Conservation (phyloP, 805 yeast species). For the Cyberlindnera amylophila region DNA sequence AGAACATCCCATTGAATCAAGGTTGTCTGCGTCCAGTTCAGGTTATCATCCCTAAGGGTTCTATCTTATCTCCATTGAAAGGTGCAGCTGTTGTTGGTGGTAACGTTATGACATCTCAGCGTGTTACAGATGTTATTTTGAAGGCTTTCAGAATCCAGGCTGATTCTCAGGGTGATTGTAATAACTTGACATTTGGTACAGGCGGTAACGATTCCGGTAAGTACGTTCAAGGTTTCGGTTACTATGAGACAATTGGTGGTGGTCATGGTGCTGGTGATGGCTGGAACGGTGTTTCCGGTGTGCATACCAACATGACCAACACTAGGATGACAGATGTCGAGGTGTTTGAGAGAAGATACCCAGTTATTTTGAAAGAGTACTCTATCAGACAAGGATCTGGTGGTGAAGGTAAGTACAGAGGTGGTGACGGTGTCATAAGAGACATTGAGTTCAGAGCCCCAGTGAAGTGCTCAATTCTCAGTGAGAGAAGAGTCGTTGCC, state of each 20-base stretch:
- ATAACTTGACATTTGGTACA: constrained; percentile 88
- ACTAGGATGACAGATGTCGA: constrained; percentile 92
- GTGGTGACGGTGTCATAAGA: constrained; percentile 85
- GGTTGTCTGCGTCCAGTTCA: constrained; percentile 50
- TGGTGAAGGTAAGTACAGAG: constrained; percentile 66
- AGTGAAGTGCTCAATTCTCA: constrained; percentile 72
- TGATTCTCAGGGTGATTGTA: constrained; percentile 94
- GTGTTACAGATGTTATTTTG: constrained; percentile 85
- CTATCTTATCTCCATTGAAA: constrained; percentile 67
- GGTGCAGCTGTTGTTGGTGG: constrained; percentile 96
- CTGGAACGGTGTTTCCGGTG: constrained; percentile 87
- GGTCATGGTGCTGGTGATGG: constrained; percentile 91
- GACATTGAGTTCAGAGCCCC: constrained; percentile 77
- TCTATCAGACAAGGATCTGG: constrained; percentile 72
- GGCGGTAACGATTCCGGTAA: constrained; percentile 55
- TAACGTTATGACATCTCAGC: constrained; percentile 90
- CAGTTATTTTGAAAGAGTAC: constrained; percentile 72
- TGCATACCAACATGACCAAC: constrained; percentile 91
- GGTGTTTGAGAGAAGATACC: constrained; percentile 82
- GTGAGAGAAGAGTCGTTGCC: constrained; percentile 79
- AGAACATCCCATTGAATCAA: constrained; percentile 53
- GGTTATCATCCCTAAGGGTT: constrained; percentile 58
- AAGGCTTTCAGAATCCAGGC: constrained; percentile 88
- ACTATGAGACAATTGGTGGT: constrained; percentile 93
- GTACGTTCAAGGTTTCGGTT: constrained; percentile 70